These are phyloP conservation scores for Microcyclospora pomicola DNA, from an alignment of 2,329 filamentous ascomycete genomes.

Conservation along the genomic window DNA sequence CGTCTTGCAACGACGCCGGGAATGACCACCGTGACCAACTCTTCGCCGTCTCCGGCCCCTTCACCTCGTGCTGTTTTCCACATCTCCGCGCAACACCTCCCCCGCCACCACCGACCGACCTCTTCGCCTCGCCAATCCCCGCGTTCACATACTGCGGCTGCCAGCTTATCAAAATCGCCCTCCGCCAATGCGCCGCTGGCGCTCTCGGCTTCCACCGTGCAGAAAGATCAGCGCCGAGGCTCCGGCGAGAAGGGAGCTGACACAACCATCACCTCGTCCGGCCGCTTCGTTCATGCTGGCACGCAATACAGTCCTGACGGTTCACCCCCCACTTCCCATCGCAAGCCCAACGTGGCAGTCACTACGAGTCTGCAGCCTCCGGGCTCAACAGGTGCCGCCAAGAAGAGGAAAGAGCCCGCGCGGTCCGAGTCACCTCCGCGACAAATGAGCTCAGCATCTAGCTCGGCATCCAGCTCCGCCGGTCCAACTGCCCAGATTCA, in stretches of 20 bases:
- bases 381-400: conserved; percentile 4
- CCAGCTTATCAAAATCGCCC: conserved; percentile 2
- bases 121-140: conserved; percentile 4
- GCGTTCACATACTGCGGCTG: neutral
- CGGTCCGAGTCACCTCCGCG: conserved; percentile 5
- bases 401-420: conserved; percentile 16
- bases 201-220: conserved; percentile 1
- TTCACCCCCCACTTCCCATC: conserved; percentile 29
- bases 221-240: conserved; percentile 1
- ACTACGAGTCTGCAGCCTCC: neutral
- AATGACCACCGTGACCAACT: conserved; percentile 18
- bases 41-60: conserved; percentile 18
- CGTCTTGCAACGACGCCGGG: conserved; percentile 5
- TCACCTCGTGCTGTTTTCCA: conserved; percentile 16
- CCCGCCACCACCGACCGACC: conserved; percentile 3
- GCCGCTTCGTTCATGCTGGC: conserved; percentile 30
- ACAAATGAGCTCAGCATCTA: conserved; percentile 10
- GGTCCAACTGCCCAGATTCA: neutral
- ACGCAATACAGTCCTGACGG: conserved; percentile 43
- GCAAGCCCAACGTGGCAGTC: conserved; percentile 3
- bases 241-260: neutral
- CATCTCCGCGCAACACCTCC: conserved; percentile 4
- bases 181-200: conserved; percentile 5
- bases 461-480: neutral
- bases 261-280: neutral